Conservation (phyloP, 768 basidiomycete genomes). For the Auricularia cornea region DNA sequence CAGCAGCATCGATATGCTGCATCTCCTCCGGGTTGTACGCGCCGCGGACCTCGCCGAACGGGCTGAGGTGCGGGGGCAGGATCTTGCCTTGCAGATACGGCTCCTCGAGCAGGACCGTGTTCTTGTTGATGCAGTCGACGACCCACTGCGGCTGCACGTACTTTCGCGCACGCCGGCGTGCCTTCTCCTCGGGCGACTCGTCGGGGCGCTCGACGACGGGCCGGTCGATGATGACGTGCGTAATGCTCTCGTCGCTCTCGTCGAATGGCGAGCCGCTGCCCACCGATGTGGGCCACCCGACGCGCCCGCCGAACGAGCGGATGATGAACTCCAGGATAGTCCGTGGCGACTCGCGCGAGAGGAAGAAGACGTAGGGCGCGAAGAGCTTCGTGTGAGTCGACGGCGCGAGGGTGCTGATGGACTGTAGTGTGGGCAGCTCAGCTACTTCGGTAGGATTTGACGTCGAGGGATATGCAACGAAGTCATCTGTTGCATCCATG, state of each 20-base stretch:
- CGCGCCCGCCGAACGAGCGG: conserved; percentile 82
- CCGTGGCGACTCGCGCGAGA: conserved; percentile 88
- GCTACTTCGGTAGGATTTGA: conserved; percentile 37
- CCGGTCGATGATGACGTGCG: conserved; percentile 92
- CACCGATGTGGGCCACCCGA: conserved; percentile 81
- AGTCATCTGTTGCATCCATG: conserved; percentile 69
- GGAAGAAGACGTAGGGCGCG: conserved; percentile 79
- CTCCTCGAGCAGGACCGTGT: conserved; percentile 76
- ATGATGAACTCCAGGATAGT: conserved; percentile 91
- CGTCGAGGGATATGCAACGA: conserved; percentile 51
- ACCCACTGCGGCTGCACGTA: conserved; percentile 98
- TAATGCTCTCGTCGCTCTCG: conserved; percentile 75
- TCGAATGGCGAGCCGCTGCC: conserved; percentile 75
- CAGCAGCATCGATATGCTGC: conserved; percentile 23
- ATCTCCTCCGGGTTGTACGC: conserved; percentile 61
- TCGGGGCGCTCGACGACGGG: conserved; percentile 46
- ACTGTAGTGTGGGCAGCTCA: conserved; percentile 57
- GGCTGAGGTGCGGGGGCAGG: conserved; percentile 91
- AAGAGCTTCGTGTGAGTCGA: conserved; percentile 60
- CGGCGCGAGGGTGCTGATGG: conserved; percentile 51
- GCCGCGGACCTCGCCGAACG: conserved; percentile 76
- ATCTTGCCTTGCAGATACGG: conserved; percentile 76
- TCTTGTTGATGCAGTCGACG: conserved; percentile 88
- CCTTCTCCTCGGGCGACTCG: conserved; percentile 51
- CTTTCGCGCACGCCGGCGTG: conserved; percentile 60